Conservation (phyloP, 495 filamentous ascomycete genomes). For the Amorphotheca resinae region DNA sequence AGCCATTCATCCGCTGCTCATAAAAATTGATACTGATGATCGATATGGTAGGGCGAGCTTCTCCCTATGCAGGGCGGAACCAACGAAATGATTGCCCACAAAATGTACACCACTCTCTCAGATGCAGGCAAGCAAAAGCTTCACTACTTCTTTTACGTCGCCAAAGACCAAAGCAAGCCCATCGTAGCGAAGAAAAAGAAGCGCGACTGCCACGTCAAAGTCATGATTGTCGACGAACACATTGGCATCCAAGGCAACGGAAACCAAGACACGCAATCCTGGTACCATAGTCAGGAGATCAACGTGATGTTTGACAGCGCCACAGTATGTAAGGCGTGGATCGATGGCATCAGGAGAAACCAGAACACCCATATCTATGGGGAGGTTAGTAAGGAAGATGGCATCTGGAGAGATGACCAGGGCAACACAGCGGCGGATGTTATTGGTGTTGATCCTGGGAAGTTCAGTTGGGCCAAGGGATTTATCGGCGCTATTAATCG, state of each 20-base stretch:
- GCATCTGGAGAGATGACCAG: conserved; percentile 44
- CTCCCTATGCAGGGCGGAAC: conserved; percentile 64
- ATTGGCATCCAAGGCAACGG: conserved; percentile 63
- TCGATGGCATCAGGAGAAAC: conserved; percentile 47
- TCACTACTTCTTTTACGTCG: conserved; percentile 54
- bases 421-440: conserved; percentile 45
- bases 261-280: conserved; percentile 73
- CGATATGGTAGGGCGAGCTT: conserved; percentile 52
- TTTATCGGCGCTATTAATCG: conserved; percentile 48
- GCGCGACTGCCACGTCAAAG: conserved; percentile 61
- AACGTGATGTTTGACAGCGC: conserved; percentile 59
- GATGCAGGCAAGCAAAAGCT: conserved; percentile 34
- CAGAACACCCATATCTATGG: conserved; percentile 62
- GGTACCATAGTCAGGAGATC: conserved; percentile 64
- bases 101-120: conserved; percentile 40
- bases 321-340: conserved; percentile 48
- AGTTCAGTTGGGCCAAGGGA: conserved; percentile 50
- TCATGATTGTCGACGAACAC: conserved; percentile 57
- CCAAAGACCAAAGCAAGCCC: conserved; percentile 54
- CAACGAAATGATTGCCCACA: conserved; percentile 55
- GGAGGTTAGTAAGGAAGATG: conserved; percentile 39
- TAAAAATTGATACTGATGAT: neutral
- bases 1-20: conserved; percentile 5
- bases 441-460: conserved; percentile 45
- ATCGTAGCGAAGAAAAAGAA: conserved; percentile 48